Conservation (phyloP, 2,329 filamentous ascomycete species). For the Mycosphaerelloides madeirae region DNA sequence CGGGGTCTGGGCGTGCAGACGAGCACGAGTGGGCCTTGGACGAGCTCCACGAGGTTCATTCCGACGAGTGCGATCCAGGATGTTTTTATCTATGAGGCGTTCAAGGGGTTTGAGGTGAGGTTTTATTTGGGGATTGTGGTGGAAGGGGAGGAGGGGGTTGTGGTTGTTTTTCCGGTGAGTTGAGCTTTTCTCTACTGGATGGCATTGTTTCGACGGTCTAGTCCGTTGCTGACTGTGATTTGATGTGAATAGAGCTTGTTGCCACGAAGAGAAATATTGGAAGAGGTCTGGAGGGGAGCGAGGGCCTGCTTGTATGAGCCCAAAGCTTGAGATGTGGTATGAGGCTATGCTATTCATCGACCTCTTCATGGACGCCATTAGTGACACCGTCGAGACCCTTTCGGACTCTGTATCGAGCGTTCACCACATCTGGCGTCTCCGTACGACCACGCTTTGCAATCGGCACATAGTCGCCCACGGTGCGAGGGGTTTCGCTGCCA, state of each 20-base stretch:
- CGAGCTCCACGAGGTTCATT: conserved; percentile 67
- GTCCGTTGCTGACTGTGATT: neutral
- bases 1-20: conserved; percentile 85
- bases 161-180: conserved; percentile 85
- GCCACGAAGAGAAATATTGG: conserved; percentile 68
- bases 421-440: conserved; percentile 54
- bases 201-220: conserved; percentile 2
- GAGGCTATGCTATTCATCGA: conserved; percentile 15
- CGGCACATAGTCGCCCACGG: conserved; percentile 55
- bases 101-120: conserved; percentile 81
- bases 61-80: conserved; percentile 90
- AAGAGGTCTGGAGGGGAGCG: conserved; percentile 84
- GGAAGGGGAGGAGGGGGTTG: conserved; percentile 77
- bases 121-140: conserved; percentile 90
- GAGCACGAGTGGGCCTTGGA: conserved; percentile 61
- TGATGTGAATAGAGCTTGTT: conserved; percentile 54
- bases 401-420: conserved; percentile 53
- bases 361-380: conserved; percentile 8
- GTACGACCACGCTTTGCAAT: conserved; percentile 53
- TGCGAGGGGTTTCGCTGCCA: conserved; percentile 51
- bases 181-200: neutral
- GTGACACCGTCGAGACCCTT: conserved; percentile 38
- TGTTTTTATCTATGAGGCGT: conserved; percentile 91
- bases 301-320: conserved; percentile 76
- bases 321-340: conserved; percentile 37